Base-by-base conservation (phyloP, 177 flowering plant species). In the Vitis hybrid region DNA sequence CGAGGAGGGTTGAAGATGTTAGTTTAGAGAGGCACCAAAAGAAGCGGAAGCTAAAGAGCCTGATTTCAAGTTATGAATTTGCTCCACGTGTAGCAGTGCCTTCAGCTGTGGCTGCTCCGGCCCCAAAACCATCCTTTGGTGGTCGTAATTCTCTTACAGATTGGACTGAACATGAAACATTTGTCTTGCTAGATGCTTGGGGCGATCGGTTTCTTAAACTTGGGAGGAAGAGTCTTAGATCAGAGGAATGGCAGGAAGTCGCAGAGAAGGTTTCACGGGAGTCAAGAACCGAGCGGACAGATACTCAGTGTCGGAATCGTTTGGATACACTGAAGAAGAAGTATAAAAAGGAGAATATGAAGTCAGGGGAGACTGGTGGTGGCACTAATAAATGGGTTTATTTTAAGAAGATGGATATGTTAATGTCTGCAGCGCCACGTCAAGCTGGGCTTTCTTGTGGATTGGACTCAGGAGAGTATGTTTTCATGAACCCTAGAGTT, bases 221-320 rank as follows among this genome's bases (percentile, higher is more conserved):
- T 62, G 89, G 91, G 60, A 83, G 84, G 76, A 87, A 84, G 75
- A 89, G 89, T 60, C 87, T 89, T 52, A 79, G 86, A 3, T 79
- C 89, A n/a, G 89, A 85, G 56, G 89, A 87, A 59, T 89, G 93
- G 93, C 85, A 77, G 58, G 91, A 89, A 61, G 93, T 89, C 48
- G 85, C 89, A 13, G 87, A 85, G 71, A 84, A 77, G 69, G 93
- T 89, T 0, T 79, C 85, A 3, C 81, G 76, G 60, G 78, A 66
- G 48, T 82, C 89, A 3, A 83, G 82, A 64, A 73, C 74, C 21
- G 86, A 79, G 21, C 80, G 91, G 72, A 82, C 91, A 6, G 91
- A 89, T 51, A 79, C 87, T 2, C 93, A 89, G 61, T 89, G 93
- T 73, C 65, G 91, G 26, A 87, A 87, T 64, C 86, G 93, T 3